phyloP scores from a whole-genome alignment of 352 stramenopile species.

The Thalassiosira ordinaria region DNA sequence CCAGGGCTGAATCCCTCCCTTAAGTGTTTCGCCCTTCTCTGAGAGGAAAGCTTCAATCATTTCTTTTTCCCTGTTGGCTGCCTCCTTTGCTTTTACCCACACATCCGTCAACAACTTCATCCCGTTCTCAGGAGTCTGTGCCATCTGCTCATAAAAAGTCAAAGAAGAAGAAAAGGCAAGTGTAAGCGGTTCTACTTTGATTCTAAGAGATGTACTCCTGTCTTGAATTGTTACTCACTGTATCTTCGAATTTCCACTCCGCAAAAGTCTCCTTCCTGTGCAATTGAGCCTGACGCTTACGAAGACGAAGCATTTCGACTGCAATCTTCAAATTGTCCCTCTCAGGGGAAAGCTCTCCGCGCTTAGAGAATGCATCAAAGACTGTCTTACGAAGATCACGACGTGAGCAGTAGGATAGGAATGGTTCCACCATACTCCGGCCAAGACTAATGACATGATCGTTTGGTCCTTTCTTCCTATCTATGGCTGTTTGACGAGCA shows the following conservation, averaged over 20 bases:
- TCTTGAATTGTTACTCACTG: neutral
- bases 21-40: conserved; percentile 49
- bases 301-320: conserved; percentile 72
- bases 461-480: conserved; percentile 58
- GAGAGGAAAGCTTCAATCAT: conserved; percentile 68
- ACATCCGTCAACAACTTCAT: conserved; percentile 77
- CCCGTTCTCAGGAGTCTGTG: conserved; percentile 78
- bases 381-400: conserved; percentile 66
- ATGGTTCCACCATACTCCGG: conserved; percentile 77
- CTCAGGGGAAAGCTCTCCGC: conserved; percentile 64
- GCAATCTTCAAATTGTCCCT: conserved; percentile 77
- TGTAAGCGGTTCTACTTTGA: too few relatives aligned
- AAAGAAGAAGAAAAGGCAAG: too few relatives aligned
- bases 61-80: conserved; percentile 68
- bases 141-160: conserved; percentile 57
- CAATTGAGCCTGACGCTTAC: conserved; percentile 63
- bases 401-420: conserved; percentile 65
- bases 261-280: conserved; percentile 77
- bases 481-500: conserved; percentile 67
- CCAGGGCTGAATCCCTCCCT: conserved; percentile 68
- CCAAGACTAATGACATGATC: conserved; percentile 76
- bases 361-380: conserved; percentile 65
- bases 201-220: too few relatives aligned
- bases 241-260: conserved; percentile 75
- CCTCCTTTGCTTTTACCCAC: conserved; percentile 69